Conservation (phyloP, 495 filamentous ascomycete species). For the Arthonia radiata region DNA sequence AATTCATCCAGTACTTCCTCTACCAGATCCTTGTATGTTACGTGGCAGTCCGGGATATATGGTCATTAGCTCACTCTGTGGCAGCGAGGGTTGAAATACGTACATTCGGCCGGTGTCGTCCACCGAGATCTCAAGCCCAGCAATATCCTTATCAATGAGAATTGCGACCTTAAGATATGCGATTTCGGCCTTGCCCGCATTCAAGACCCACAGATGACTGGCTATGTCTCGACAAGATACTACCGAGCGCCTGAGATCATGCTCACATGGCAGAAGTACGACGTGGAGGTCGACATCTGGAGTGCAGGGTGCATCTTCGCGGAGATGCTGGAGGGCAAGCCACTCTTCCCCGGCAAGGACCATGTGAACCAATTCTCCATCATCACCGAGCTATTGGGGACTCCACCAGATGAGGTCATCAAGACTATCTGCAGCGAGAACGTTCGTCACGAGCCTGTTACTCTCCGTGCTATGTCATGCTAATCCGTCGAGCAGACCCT, state of each 20-base stretch:
- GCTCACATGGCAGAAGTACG: constrained; percentile 99
- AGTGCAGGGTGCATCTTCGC: constrained; percentile 97
- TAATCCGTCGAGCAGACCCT: constrained; percentile 44
- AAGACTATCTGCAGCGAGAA: constrained; percentile 97
- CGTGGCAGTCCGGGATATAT: not conserved
- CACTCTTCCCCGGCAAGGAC: constrained; percentile 94
- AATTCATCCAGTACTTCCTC: constrained; percentile 98
- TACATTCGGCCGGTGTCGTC: constrained; percentile 93
- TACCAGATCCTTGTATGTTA: constrained; percentile 81
- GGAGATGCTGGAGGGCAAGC: constrained; percentile 97
- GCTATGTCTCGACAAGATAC: constrained; percentile 95
- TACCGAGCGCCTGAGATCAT: constrained; percentile 98
- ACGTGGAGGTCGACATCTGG: constrained; percentile 98
- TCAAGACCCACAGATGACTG: constrained; percentile 99
- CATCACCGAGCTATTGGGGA: constrained; percentile 92
- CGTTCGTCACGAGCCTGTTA: constrained; percentile 26
- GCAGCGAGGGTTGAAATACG: constrained; percentile 93
- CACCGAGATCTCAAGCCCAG: constrained; percentile 94
- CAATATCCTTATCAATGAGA: constrained; percentile 98
- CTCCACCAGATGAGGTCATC: constrained; percentile 96
- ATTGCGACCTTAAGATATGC: constrained; percentile 98
- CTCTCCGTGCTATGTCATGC: constrained; percentile 3
- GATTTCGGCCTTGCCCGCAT: constrained; percentile 94
- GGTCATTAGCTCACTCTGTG: constrained; percentile 12
- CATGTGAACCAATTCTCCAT: constrained; percentile 99